phyloP scores from a whole-genome alignment of 495 filamentous ascomycete species.

The Aspergillus saccharolyticus region DNA sequence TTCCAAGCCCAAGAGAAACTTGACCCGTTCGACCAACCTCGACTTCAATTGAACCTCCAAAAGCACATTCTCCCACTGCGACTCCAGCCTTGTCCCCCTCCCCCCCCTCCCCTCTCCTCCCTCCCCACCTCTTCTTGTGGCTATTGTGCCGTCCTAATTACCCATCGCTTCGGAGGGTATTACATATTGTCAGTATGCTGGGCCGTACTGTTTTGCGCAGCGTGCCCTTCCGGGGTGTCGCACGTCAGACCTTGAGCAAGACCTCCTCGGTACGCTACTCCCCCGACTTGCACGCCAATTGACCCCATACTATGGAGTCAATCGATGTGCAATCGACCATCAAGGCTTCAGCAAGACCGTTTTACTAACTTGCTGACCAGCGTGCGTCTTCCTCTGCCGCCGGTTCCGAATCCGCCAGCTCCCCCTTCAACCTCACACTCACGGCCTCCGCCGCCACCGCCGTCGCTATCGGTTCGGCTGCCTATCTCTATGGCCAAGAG shows the following conservation, averaged over 20 bases:
- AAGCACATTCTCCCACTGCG: conserved; percentile 33
- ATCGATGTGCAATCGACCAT: conserved; percentile 21
- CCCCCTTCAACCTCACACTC: conserved; percentile 61
- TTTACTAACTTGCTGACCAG: conserved; percentile 29
- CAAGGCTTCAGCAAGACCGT: conserved; percentile 3
- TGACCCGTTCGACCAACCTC: conserved; percentile 35
- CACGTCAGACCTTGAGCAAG: conserved; percentile 46
- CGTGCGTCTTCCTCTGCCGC: conserved; percentile 46
- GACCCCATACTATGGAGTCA: conserved; percentile 24
- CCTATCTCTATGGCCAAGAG: conserved; percentile 84
- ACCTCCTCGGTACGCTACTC: conserved; percentile 44
- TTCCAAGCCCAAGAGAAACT: conserved; percentile 40
- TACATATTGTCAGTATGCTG: conserved; percentile 63
- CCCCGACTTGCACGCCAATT: conserved; percentile 29
- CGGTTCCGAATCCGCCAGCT: conserved; percentile 45
- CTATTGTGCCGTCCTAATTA: conserved; percentile 31
- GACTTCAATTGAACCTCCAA: conserved; percentile 27
- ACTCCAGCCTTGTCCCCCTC: conserved; percentile 15
- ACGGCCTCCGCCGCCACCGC: conserved; percentile 78
- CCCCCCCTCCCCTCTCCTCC: conserved; percentile 24
- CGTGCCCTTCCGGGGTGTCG: conserved; percentile 70
- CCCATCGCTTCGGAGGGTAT: conserved; percentile 37
- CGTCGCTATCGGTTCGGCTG: conserved; percentile 78
- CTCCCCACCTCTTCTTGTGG: conserved; percentile 29
- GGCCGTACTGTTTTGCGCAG: conserved; percentile 77